Evolutionary conservation across 495 filamentous ascomycete genomes (phyloP), one percentile per base, ranked within the genome.

Genomic region (Cladorrhinum samala): DNA sequence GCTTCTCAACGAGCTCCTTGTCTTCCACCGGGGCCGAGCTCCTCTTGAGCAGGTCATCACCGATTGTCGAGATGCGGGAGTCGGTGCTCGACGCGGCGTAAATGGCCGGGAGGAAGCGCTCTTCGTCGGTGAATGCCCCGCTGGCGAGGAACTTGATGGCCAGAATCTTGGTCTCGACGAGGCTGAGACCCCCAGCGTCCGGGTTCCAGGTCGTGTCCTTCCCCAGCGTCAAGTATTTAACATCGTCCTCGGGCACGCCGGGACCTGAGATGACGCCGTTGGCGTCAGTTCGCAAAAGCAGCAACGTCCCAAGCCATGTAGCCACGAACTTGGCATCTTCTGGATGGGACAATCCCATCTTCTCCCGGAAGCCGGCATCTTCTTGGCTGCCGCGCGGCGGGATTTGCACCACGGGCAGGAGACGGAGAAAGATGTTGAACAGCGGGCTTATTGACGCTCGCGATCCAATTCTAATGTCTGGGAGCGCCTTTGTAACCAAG

Each of bases 21-120:
- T 90, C 80, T 68, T 96, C 92, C 11, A 96, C 72, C 9, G 85
- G 80, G 20, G 85, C 72, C 9, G 76, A 73, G 2, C 80, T 83
- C 52, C 91, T 75, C 67, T 96, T 96, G 25, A 96, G 63, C 30
- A 91, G 77, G 61, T 94, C 91, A 44, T 96, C 89, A 0, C 87
- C 92, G 40, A 87, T 70, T 11, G 86, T 83, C 9, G 87, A 83
- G 41, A 96, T 82, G 13, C 85, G 81, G 9, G 86, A 90, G 57
- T 96, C 92, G 1, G 83, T 58, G 68, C 94, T 90, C 0, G 87
- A 81, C 46, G 89, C 83, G 5, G 90, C 89, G 60, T 88, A 86
- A 14, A 98, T 68, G 16, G 88, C 84, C 5, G 90, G 85, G n/a
- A 96, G 66, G 60, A 94, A 89, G 16, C 86, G 77, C 59, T 96